These are phyloP conservation scores for Aquilaria malaccensis DNA, from an alignment of 345 rosid species.

Conservation along the genomic window DNA sequence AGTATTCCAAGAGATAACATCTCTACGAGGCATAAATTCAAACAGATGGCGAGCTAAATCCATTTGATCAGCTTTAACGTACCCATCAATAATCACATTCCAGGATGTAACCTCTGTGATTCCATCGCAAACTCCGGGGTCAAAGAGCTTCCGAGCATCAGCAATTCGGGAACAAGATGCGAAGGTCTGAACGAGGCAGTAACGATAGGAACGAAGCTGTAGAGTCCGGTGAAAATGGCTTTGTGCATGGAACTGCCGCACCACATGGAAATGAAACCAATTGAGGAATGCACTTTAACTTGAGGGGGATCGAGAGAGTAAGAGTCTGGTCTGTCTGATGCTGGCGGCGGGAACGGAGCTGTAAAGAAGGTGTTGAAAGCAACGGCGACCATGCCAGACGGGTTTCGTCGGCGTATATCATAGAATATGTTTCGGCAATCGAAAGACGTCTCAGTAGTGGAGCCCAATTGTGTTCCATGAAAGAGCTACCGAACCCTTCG, in stretches of 20 bases:
- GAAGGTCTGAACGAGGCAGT: slow-evolving; percentile 54
- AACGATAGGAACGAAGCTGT: slow-evolving; percentile 29
- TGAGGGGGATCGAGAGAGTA: slow-evolving; percentile 52
- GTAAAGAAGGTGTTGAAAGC: slow-evolving; percentile 20
- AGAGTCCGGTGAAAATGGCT: slow-evolving; percentile 37
- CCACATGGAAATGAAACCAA: slow-evolving; percentile 31
- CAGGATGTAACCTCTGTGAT: slow-evolving; percentile 34
- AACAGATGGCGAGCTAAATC: slow-evolving; percentile 37
- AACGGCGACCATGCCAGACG: too few species aligned
- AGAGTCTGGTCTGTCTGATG: slow-evolving; percentile 40
- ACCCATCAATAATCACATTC: slow-evolving; percentile 57
- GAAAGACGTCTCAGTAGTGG: too few species aligned
- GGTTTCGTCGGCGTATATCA: too few species aligned
- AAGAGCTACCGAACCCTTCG: too few species aligned
- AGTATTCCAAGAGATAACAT: slow-evolving; percentile 68
- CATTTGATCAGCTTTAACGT: slow-evolving; percentile 39
- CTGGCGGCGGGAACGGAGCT: slow-evolving; percentile 34
- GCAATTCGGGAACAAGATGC: slow-evolving; percentile 16
- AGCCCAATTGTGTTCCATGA: too few species aligned
- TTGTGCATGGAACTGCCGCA: slow-evolving; percentile 53
- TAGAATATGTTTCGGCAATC: too few species aligned
- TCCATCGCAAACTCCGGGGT: slow-evolving; percentile 19
- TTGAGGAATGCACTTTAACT: slow-evolving; percentile 36
- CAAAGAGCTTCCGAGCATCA: slow-evolving; percentile 58
- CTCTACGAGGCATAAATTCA: slow-evolving; percentile 46